Conservation (phyloP, 345 rosid genomes). For the Kernera saxatilis region DNA sequence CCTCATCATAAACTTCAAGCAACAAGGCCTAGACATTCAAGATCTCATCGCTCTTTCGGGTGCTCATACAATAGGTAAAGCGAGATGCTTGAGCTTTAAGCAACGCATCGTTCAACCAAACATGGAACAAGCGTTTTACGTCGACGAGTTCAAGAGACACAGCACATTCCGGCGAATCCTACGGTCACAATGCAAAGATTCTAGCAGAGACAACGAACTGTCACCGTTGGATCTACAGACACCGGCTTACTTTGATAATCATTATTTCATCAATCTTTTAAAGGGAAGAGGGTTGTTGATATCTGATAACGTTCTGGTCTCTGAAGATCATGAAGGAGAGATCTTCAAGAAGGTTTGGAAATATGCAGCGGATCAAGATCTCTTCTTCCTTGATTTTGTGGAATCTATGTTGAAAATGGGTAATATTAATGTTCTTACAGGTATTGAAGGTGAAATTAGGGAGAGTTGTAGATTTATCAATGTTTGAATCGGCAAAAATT, state of each 20-base stretch:
- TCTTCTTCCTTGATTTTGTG: constrained; percentile 46
- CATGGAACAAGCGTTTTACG: constrained; percentile 32
- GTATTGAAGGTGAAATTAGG: constrained; percentile 48
- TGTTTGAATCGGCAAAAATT: background rate
- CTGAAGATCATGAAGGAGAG: constrained; percentile 47
- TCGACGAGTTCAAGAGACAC: constrained; percentile 50
- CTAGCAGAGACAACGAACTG: constrained; percentile 40
- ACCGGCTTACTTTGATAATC: constrained; percentile 61
- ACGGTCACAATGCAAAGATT: constrained; percentile 49
- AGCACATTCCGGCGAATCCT: constrained; percentile 43
- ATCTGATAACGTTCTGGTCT: constrained; percentile 53
- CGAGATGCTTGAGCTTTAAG: constrained; percentile 71
- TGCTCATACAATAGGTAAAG: constrained; percentile 70
- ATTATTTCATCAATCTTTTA: constrained; percentile 55
- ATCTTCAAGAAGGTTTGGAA: constrained; percentile 41
- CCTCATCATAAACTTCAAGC: constrained; percentile 53
- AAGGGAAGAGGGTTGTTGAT: constrained; percentile 56
- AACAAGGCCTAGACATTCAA: constrained; percentile 55
- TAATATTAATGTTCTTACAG: constrained; percentile 52
- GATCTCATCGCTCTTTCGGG: constrained; percentile 75
- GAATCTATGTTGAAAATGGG: constrained; percentile 71
- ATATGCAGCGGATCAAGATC: constrained; percentile 45
- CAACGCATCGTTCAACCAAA: constrained; percentile 42
- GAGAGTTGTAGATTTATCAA: constrained; percentile 57
- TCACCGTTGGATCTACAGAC: constrained; percentile 59